Evolutionary conservation across 257 asterid genomes (phyloP).

Genomic region (Solanum virginianum): DNA sequence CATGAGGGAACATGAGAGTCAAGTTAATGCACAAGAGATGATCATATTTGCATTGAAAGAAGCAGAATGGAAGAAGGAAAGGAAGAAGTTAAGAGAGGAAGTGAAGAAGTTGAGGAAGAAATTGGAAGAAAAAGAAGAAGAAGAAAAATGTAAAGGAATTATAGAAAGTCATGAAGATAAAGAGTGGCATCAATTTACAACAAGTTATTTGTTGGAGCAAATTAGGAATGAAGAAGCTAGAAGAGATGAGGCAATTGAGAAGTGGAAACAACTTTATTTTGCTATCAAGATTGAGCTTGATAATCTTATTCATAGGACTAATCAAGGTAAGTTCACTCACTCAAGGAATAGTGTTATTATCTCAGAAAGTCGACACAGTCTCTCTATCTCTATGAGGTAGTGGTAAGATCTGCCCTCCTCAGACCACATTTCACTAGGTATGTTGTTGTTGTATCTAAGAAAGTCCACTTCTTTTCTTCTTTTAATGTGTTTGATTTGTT

Average conservation of each 20-base stretch:
- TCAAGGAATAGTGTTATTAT: too few species aligned
- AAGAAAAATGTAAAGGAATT: background rate
- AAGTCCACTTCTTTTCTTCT: background rate
- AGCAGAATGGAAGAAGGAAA: constrained; percentile 66
- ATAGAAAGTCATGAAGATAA: background rate
- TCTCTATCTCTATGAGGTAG: too few species aligned
- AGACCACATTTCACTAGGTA: too few species aligned
- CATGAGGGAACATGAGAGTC: constrained; percentile 52
- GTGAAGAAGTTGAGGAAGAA: constrained; percentile 24
- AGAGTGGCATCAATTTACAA: background rate
- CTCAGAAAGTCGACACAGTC: background rate
- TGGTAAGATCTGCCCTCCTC: too few species aligned
- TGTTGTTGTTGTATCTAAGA: too few species aligned
- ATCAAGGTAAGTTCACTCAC: constrained; percentile 17
- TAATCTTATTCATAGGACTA: constrained; percentile 59
- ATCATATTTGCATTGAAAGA: constrained; percentile 55
- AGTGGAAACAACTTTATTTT: constrained; percentile 82
- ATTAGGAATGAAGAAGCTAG: constrained; percentile 14
- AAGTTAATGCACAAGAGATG: constrained; percentile 43
- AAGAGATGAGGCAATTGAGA: constrained; percentile 59
- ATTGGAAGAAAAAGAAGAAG: constrained; percentile 19
- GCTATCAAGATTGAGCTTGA: constrained; percentile 82
- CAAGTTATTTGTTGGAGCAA: constrained; percentile 4
- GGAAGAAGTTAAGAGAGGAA: constrained; percentile 39
- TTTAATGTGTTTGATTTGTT: background rate